phyloP scores from a whole-genome alignment of 352 stramenopile genomes.

The Globisporangium echinulatum region DNA sequence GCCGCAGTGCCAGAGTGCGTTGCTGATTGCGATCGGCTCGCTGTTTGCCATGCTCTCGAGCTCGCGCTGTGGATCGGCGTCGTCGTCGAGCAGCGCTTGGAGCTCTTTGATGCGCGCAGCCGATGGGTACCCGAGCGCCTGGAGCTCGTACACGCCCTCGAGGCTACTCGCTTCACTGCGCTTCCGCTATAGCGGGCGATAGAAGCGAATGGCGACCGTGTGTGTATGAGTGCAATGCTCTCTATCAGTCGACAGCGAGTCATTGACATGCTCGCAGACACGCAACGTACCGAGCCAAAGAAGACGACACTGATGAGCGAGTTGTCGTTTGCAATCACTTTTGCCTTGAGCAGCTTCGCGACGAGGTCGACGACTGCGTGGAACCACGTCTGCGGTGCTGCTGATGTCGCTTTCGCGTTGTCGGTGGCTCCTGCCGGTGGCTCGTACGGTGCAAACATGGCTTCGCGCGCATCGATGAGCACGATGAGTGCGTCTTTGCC shows the following conservation, averaged over 20 bases:
- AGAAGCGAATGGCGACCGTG: background rate
- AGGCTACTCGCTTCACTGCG: conserved; percentile 44
- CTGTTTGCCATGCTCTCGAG: conserved; percentile 55
- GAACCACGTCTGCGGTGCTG: conserved; percentile 51
- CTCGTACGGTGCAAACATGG: conserved; percentile 56
- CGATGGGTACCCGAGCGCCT: conserved; percentile 63
- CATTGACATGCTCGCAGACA: background rate
- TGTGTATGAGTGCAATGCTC: background rate
- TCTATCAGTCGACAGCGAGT: background rate
- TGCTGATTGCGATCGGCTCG: conserved; percentile 67
- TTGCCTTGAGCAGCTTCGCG: conserved; percentile 65
- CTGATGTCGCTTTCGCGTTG: conserved; percentile 7
- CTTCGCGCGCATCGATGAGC: conserved; percentile 59
- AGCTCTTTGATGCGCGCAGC: conserved; percentile 72
- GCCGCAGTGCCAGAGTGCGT: conserved; percentile 76
- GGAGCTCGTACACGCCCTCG: conserved; percentile 72
- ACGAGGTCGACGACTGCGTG: conserved; percentile 63
- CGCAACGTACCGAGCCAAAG: conserved; percentile 53
- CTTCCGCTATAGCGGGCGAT: conserved; percentile 36
- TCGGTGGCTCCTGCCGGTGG: background rate
- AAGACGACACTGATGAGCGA: conserved; percentile 73
- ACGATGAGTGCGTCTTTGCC: conserved; percentile 77
- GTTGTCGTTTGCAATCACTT: conserved; percentile 75
- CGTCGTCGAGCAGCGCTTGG: conserved; percentile 39
- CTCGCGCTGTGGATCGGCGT: conserved; percentile 30